Evolutionary conservation across 768 basidiomycete genomes (phyloP), one percentile per base, ranked within the genome.

Genomic region (Hirschioporus abietinus): DNA sequence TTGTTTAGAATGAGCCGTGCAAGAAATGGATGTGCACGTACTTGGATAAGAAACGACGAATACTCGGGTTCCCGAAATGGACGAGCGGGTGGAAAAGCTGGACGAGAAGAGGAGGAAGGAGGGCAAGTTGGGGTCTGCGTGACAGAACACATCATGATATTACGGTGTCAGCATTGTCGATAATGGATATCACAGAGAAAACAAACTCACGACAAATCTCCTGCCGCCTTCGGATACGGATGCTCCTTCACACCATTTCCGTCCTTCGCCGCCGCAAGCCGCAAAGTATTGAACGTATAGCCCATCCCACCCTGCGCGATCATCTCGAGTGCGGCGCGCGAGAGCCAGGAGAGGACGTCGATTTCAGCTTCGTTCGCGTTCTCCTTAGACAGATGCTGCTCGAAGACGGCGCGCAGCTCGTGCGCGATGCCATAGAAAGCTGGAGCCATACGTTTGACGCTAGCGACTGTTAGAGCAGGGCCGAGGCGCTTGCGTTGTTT

Each of bases 11-110:
- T 5, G 42, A 15, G 20, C 20, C 12, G 12, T 20, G 42, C 6
- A 30, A 30, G 30, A 30, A 8, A 30, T 30, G 30, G 30, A 30
- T 5, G 42, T 52, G 42, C 20, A 20, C 42, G 15, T 52, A 75
- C 35, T 82, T 80, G 8, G 83, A 80, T 23, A 85, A 58, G 68
- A 74, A 77, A 64, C 83, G 75, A 18, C 84, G 75, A 66, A 85
- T 76, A 30, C 72, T 73, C 4, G 83, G 72, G 1, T 81, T 70
- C 0, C 84, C 62, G 63, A 74, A 73, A 1, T 76, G 76, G 7
- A 77, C 42, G 63, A 78, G 70, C 0, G 77, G 78, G 26, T 78
- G 72, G n/a, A 61, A 24, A 3, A 25, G 60, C 9, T 34, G 60
- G 60, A 34, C 23, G 60, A 61, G 25, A 2, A 61, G 9, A 24